Evolutionary conservation across 441 rosid species (phyloP).

Genomic region (Eutrema salsugineum): DNA sequence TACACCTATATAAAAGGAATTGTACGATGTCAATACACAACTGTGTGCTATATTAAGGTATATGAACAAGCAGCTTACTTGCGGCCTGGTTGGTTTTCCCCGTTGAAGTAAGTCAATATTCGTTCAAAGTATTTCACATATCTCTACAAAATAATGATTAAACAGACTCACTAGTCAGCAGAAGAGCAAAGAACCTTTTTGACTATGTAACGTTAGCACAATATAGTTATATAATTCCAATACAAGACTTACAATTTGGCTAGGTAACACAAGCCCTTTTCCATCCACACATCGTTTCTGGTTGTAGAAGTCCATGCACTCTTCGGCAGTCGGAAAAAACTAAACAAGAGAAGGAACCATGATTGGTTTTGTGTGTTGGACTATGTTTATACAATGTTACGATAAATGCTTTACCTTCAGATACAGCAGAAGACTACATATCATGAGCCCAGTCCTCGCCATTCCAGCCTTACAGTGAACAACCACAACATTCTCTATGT

Average conservation of each 20-base stretch:
- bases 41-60: neutral
- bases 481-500: slow-evolving; percentile 97
- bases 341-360: slow-evolving; percentile 24
- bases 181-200: neutral
- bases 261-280: slow-evolving; percentile 94
- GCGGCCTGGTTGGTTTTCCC: slow-evolving; percentile 86
- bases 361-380: neutral
- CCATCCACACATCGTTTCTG: slow-evolving; percentile 97
- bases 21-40: slow-evolving; percentile 14
- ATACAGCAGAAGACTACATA: slow-evolving; percentile 89
- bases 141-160: slow-evolving; percentile 48
- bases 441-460: slow-evolving; percentile 99
- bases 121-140: slow-evolving; percentile 96
- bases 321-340: slow-evolving; percentile 99
- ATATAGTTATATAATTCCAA: neutral
- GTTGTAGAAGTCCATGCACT: slow-evolving; percentile 93
- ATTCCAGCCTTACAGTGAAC: slow-evolving; percentile 99
- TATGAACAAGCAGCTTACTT: slow-evolving; percentile 42
- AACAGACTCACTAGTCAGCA: slow-evolving; percentile 18
- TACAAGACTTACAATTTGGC: slow-evolving; percentile 84
- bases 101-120: slow-evolving; percentile 77
- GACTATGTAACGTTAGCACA: neutral
- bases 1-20: slow-evolving; percentile 60
- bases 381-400: neutral
- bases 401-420: slow-evolving; percentile 53